A percentile compares a stretch with the other conserved stretches of the same genome.
Conservation (phyloP, 768 basidiomycete genomes). For the Mycena rebaudengoi region DNA sequence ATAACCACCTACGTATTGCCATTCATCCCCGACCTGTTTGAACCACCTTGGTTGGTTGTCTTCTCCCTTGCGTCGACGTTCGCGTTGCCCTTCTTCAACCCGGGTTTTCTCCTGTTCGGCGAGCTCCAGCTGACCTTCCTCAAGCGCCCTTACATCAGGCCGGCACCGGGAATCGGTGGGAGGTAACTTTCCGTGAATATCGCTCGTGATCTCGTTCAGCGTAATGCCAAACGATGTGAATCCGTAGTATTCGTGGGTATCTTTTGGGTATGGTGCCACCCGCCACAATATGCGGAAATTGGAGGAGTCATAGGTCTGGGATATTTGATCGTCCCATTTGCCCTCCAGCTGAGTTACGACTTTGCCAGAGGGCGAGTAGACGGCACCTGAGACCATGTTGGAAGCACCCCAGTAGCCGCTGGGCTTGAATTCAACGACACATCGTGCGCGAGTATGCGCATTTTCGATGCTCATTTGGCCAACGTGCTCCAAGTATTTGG, state of each 20-base stretch:
- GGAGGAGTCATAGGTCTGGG: constrained; percentile 70
- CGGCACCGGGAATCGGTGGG: constrained; percentile 85
- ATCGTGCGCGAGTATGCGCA: constrained; percentile 58
- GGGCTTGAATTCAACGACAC: constrained; percentile 86
- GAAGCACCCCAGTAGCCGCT: constrained; percentile 84
- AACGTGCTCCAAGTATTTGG: constrained; percentile 88
- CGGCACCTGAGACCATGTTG: constrained; percentile 73
- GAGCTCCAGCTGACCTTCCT: constrained; percentile 73
- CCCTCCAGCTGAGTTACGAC: constrained; percentile 77
- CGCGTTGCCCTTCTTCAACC: constrained; percentile 81
- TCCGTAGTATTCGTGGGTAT: constrained; percentile 78
- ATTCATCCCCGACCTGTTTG: constrained; percentile 71
- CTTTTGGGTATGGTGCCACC: constrained; percentile 74
- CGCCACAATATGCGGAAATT: constrained; percentile 84
- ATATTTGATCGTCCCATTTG: constrained; percentile 88
- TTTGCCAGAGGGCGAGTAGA: constrained; percentile 63
- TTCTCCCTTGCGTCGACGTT: constrained; percentile 66
- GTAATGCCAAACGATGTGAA: constrained; percentile 84
- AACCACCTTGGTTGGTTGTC: constrained; percentile 82
- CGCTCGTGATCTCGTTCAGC: constrained; percentile 80
- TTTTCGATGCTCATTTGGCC: constrained; percentile 84
- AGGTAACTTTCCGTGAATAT: constrained; percentile 70
- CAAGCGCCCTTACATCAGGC: constrained; percentile 84
- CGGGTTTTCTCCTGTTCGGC: constrained; percentile 79
- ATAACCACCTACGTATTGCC: constrained; percentile 82